Evolutionary conservation across 1,139 yeast species (phyloP), one percentile per base, ranked within the genome.

Genomic region (Yamadazyma mexicana): DNA sequence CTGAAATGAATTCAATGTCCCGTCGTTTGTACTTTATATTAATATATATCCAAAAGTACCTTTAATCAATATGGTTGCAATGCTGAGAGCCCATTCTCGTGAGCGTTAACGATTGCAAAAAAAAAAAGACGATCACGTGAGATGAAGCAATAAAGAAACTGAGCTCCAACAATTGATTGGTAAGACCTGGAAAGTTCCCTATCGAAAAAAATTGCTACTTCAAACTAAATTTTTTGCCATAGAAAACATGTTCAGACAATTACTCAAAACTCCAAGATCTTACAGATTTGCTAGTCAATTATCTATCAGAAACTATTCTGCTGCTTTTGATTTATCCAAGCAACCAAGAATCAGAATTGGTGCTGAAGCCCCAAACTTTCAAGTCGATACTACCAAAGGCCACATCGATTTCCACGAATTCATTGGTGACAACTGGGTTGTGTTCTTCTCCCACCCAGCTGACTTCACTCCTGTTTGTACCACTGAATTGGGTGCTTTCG

Each of bases 391-490:
- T 47, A 81, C 94, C 35, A 73, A 75, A 51, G 95, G 95, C 38
- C 77, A 79, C 47, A 78, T 87, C 55, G 78, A 76, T 53, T 86
- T 87, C 75, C 86, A 87, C 67, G 81, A 84, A 50, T 87, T 73
- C 69, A 69, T 87, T 54, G 95, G 94, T 39, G 75, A 83, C 64
- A 74, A 80, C 34, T 88, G 96, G 96, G 81, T 81, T 38, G 81
- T 88, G 32, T 73, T 88, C 56, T 88, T 88, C 66, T 86, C 95
- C 17, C 96, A 88, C 63, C 96, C 96, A 40, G 96, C 88, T 35
- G 96, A 88, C 64, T 87, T 86, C 73, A 88, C 96, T 14, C 96
- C 96, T 30, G 96, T 88, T 38, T 88, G 96, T 69, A 88, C 96
- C 52, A 88, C 96, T 40, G 96, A 88, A 71, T 76, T 88, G 55